Conservation (phyloP, 2,329 filamentous ascomycete species). For the Sarocladium oryzae region DNA sequence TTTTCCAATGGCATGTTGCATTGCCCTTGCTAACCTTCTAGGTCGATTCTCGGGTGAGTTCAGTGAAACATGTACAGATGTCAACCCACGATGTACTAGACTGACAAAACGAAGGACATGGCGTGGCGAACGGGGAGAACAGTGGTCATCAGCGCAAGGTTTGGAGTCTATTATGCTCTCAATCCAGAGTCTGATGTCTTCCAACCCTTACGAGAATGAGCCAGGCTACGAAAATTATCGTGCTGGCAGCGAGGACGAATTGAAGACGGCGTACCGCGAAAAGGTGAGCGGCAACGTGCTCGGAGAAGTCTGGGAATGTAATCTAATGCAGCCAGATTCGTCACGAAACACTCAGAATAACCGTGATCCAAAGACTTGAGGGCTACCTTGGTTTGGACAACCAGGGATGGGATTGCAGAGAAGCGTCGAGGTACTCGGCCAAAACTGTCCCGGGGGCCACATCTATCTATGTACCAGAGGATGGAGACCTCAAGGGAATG, state of each 20-base stretch:
- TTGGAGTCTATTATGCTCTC: constrained; percentile 91
- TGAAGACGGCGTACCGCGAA: constrained; percentile 67
- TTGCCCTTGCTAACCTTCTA: constrained; percentile 25
- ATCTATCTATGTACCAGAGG: constrained; percentile 23
- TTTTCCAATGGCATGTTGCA: constrained; percentile 17
- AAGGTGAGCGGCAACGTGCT: constrained; percentile 50
- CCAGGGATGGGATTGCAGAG: constrained; percentile 42
- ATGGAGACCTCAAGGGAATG: constrained; percentile 47
- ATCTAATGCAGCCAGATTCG: constrained; percentile 57
- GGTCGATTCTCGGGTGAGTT: constrained; percentile 75
- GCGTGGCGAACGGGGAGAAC: constrained; percentile 81
- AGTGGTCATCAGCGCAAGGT: constrained; percentile 95
- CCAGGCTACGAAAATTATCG: constrained; percentile 82
- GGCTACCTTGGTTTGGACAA: constrained; percentile 63
- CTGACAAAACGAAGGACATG: constrained; percentile 65
- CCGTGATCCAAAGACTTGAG: constrained; percentile 81
- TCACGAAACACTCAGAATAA: constrained; percentile 82
- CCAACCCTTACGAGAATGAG: constrained; percentile 93
- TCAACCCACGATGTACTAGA: constrained; percentile 11
- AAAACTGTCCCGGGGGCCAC: no score
- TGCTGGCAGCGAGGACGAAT: constrained; percentile 60
- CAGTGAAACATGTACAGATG: not conserved
- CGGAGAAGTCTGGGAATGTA: not conserved
- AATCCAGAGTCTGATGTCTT: constrained; percentile 92
- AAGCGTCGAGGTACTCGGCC: no score